These are phyloP conservation scores for Colletotrichum falcatum DNA, from an alignment of 2,329 filamentous ascomycete genomes.

Conservation along the genomic window DNA sequence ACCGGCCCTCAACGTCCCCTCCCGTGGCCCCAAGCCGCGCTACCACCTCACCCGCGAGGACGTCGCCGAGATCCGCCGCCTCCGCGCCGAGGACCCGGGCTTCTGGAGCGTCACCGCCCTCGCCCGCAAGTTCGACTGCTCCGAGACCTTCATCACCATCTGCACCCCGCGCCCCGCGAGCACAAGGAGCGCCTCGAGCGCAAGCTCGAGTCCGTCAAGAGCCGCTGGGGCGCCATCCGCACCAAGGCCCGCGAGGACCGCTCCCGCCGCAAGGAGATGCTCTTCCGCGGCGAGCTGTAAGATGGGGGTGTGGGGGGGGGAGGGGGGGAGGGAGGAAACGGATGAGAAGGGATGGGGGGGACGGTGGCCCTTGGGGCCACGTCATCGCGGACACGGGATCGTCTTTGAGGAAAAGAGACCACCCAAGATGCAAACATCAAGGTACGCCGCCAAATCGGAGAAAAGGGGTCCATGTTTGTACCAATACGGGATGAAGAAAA, in stretches of 20 bases:
- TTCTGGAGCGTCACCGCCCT: conserved; percentile 67
- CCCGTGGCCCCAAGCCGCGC: conserved; percentile 48
- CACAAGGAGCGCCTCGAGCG: conserved; percentile 60
- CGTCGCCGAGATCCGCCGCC: conserved; percentile 69
- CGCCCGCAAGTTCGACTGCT: conserved; percentile 61
- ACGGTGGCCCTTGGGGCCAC: neutral
- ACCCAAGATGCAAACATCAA: neutral
- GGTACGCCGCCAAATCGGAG: neutral
- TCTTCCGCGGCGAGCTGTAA: conserved; percentile 65
- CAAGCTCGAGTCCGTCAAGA: conserved; percentile 61
- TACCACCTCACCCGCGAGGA: conserved; percentile 68
- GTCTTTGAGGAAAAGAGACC: neutral
- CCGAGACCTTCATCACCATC: conserved; percentile 65
- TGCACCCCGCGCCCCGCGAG: conserved; percentile 62
- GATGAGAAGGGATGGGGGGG: neutral
- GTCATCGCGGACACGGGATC: too few species aligned
- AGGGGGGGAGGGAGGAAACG: neutral
- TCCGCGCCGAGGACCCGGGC: conserved; percentile 65
- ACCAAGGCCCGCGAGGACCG: conserved; percentile 67
- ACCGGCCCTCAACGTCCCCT: conserved; percentile 46
- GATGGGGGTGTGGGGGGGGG: too few species aligned
- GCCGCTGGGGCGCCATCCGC: conserved; percentile 69
- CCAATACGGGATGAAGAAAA: conserved; percentile 17
- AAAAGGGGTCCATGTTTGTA: conserved; percentile 21
- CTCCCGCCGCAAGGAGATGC: conserved; percentile 63